Conservation (phyloP, 176 grass and related monocot species). For the Oropetium thomaeum region DNA sequence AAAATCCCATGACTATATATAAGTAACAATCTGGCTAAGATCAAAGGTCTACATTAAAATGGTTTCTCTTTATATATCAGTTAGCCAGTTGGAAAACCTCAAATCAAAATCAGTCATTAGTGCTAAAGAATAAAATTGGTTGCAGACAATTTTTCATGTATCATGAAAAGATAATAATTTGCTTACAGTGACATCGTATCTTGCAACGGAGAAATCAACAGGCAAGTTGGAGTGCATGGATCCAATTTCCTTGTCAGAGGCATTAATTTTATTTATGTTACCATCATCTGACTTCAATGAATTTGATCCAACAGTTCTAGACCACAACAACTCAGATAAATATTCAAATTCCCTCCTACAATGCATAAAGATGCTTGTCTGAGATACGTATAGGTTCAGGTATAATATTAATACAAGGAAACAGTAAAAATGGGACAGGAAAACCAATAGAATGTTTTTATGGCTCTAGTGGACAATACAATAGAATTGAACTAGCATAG, state of each 20-base stretch:
- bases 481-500: not conserved
- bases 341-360: conserved; percentile 59
- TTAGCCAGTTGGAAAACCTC: not conserved
- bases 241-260: conserved; percentile 19
- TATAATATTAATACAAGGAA: conserved; percentile 1
- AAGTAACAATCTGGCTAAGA: conserved; percentile 9
- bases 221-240: conserved; percentile 17
- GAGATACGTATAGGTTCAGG: not conserved
- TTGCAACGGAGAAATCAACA: conserved; percentile 33
- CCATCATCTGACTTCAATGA: conserved; percentile 13
- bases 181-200: conserved; percentile 34
- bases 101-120: not conserved
- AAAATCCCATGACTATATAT: not conserved
- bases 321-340: conserved; percentile 46
- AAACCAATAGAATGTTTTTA: conserved; percentile 3
- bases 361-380: conserved; percentile 17
- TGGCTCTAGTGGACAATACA: not conserved
- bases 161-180: not conserved
- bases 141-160: not conserved
- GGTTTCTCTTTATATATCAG: not conserved
- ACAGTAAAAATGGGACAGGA: not conserved
- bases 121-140: conserved; percentile 8
- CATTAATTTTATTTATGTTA: conserved; percentile 26
- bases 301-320: conserved; percentile 50
- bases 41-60: not conserved